Conservation (phyloP, 1,284 basidiomycete species). For the Boletus nobilissimus region DNA sequence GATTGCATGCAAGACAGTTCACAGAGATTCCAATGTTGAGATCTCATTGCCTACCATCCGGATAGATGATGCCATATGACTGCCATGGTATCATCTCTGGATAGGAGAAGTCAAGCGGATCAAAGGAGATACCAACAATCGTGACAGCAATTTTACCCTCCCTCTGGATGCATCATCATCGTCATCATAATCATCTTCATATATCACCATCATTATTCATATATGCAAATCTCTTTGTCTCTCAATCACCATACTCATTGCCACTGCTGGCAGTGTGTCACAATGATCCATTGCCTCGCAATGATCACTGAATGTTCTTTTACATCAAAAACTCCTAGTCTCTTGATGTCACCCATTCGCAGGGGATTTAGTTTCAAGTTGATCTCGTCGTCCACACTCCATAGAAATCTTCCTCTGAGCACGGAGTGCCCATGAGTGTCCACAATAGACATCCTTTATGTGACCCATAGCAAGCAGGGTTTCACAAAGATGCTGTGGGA, state of each 20-base stretch:
- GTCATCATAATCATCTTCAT: too few species aligned
- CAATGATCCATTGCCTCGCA: conserved; percentile 82
- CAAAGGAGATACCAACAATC: too few species aligned
- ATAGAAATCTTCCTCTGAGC: conserved; percentile 78
- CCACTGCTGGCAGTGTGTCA: conserved; percentile 77
- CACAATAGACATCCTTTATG: conserved; percentile 86
- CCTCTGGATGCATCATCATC: too few species aligned
- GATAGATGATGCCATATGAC: neutral
- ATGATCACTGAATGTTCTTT: conserved; percentile 77
- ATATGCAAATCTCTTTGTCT: too few species aligned
- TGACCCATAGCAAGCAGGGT: too few species aligned
- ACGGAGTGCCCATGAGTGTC: conserved; percentile 85
- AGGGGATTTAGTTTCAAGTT: conserved; percentile 50
- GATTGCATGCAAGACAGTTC: neutral
- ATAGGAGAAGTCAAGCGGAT: too few species aligned
- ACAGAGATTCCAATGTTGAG: neutral
- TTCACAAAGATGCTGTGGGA: too few species aligned
- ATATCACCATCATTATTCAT: too few species aligned
- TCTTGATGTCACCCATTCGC: conserved; percentile 80
- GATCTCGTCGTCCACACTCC: conserved; percentile 75
- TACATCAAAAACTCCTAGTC: conserved; percentile 80
- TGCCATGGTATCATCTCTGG: too few species aligned
- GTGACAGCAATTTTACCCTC: too few species aligned
- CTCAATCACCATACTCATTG: too few species aligned
- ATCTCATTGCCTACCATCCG: neutral